These are phyloP conservation scores for Exophiala phaeomuriformis DNA, from an alignment of 2,329 filamentous ascomycete species.

Conservation along the genomic window DNA sequence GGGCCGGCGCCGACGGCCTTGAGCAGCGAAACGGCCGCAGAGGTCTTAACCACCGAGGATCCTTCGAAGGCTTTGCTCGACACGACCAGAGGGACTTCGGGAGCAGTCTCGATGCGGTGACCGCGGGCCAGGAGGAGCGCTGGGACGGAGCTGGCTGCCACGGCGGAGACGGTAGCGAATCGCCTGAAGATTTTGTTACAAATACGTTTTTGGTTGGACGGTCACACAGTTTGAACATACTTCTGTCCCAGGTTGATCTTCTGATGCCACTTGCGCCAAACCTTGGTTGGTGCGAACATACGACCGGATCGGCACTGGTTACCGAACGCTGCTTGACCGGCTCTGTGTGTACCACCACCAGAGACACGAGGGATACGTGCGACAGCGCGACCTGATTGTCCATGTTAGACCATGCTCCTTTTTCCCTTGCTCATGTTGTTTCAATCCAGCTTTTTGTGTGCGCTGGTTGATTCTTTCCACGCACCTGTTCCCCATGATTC, in stretches of 20 bases:
- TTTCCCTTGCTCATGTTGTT: not conserved
- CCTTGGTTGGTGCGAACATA: constrained; percentile 99
- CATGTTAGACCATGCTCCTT: constrained; percentile 10
- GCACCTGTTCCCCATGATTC: constrained; percentile 99
- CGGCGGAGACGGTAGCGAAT: constrained; percentile 93
- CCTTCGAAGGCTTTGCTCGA: constrained; percentile 82
- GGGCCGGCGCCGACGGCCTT: constrained; percentile 82
- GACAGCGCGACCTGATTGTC: constrained; percentile 81
- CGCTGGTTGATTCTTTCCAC: constrained; percentile 38
- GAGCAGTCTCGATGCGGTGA: constrained; percentile 84
- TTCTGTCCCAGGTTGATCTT: constrained; percentile 99
- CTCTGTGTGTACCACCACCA: constrained; percentile 99
- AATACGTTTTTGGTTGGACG: not conserved
- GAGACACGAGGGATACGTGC: constrained; percentile 99
- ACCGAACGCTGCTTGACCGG: constrained; percentile 99
- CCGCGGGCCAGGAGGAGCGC: constrained; percentile 94
- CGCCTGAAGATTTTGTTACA: constrained; percentile 53
- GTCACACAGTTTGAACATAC: constrained; percentile 43
- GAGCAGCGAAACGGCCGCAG: constrained; percentile 76
- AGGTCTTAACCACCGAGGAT: constrained; percentile 77
- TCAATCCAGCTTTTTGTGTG: constrained; percentile 21
- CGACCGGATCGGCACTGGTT: constrained; percentile 99
- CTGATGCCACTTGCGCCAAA: constrained; percentile 99
- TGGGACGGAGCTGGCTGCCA: constrained; percentile 91
- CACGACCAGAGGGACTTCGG: constrained; percentile 95